Conservation (phyloP, 257 asterid species). For the Solanum virginianum region DNA sequence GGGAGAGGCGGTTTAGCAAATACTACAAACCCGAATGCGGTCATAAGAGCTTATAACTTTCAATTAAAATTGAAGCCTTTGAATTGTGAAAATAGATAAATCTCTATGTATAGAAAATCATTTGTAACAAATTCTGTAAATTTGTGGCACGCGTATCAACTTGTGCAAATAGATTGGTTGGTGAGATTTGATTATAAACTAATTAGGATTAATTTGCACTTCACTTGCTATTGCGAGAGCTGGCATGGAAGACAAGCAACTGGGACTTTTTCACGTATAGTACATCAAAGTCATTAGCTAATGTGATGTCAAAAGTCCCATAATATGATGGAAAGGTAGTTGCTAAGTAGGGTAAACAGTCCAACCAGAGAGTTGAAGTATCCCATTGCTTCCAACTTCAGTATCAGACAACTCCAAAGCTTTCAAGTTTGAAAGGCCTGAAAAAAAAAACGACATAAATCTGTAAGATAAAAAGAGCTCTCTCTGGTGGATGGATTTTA, state of each 20-base stretch:
- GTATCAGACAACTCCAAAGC: slow-evolving; percentile 3
- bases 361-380: not conserved
- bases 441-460: not conserved
- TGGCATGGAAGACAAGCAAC: not conserved
- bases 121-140: not conserved
- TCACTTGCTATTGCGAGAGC: not conserved
- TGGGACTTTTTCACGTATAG: not conserved
- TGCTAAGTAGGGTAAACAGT: not conserved
- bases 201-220: not conserved
- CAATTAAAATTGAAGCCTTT: not conserved
- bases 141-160: not conserved
- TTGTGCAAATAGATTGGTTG: not conserved
- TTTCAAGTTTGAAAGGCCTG: slow-evolving; percentile 1
- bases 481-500: not conserved
- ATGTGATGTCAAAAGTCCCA: not conserved
- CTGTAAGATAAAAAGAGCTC: not conserved
- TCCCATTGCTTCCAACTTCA: slow-evolving; percentile 1
- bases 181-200: not conserved
- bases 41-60: not conserved
- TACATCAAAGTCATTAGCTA: not conserved
- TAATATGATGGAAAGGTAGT: not conserved
- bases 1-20: no score
- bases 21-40: not conserved
- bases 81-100: not conserved
- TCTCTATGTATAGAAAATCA: not conserved